Conservation (phyloP, 2,329 filamentous ascomycete species). For the Fusarium robinianum region DNA sequence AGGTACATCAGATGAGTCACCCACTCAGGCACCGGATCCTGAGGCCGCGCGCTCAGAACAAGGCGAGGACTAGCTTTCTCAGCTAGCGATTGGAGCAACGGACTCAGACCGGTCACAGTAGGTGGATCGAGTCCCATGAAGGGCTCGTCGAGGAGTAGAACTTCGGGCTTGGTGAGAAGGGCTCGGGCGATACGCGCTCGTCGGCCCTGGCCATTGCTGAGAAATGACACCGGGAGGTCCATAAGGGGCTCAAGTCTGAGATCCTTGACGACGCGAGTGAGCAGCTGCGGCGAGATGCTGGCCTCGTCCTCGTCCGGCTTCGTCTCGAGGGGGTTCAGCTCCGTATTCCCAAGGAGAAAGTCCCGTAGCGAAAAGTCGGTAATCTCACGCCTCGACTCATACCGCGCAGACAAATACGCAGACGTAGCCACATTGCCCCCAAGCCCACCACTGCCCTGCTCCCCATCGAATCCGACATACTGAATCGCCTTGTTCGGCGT, state of each 20-base stretch:
- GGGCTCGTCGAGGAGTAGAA: slow-evolving; percentile 87
- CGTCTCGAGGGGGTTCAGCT: slow-evolving; percentile 70
- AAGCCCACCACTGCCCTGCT: slow-evolving; percentile 59
- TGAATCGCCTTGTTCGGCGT: slow-evolving; percentile 72
- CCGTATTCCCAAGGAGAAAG: slow-evolving; percentile 80
- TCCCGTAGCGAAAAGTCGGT: slow-evolving; percentile 85
- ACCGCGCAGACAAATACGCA: slow-evolving; percentile 85
- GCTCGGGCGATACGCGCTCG: slow-evolving; percentile 87
- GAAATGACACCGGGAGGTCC: slow-evolving; percentile 80
- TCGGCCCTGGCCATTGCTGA: slow-evolving; percentile 92
- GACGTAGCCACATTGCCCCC: slow-evolving; percentile 64
- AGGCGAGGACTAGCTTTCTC: slow-evolving; percentile 69
- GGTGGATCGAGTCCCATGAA: slow-evolving; percentile 95
- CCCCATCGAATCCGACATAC: slow-evolving; percentile 88
- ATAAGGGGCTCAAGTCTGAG: slow-evolving; percentile 71
- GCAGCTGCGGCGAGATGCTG: slow-evolving; percentile 53
- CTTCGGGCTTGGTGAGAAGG: slow-evolving; percentile 75
- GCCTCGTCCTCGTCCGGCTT: slow-evolving; percentile 47
- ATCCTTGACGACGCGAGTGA: slow-evolving; percentile 69
- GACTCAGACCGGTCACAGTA: slow-evolving; percentile 72
- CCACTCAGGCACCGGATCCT: slow-evolving; percentile 88
- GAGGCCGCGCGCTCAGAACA: slow-evolving; percentile 77
- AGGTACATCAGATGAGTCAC: slow-evolving; percentile 82
- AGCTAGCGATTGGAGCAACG: slow-evolving; percentile 70
- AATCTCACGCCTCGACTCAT: slow-evolving; percentile 83